Conservation (phyloP, 768 basidiomycete species). For the Agaricus subrufescens region DNA sequence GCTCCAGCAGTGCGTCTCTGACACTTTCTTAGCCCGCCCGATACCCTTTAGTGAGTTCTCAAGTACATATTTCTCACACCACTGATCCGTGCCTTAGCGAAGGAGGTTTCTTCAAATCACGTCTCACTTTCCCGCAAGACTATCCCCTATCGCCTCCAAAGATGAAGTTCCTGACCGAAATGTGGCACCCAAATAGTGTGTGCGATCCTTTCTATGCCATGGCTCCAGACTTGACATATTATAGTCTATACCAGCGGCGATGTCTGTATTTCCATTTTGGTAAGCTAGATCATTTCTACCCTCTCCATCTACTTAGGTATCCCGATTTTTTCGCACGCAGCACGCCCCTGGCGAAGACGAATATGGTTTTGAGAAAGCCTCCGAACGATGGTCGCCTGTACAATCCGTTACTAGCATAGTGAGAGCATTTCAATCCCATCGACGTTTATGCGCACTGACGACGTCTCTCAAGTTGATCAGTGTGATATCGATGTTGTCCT, state of each 20-base stretch:
- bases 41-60: slow-evolving; percentile 82
- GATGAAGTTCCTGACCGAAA: slow-evolving; percentile 92
- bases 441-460: not conserved
- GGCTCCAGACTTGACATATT: slow-evolving; percentile 8
- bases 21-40: slow-evolving; percentile 60
- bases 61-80: not conserved
- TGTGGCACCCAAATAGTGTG: slow-evolving; percentile 98
- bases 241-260: slow-evolving; percentile 89
- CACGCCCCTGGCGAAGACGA: slow-evolving; percentile 96
- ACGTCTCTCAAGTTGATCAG: slow-evolving; percentile 67
- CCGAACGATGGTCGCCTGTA: slow-evolving; percentile 96
- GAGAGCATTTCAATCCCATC: slow-evolving; percentile 15
- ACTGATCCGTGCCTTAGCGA: slow-evolving; percentile 51
- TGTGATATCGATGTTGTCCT: slow-evolving; percentile 93
- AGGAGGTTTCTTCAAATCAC: slow-evolving; percentile 93
- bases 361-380: slow-evolving; percentile 94
- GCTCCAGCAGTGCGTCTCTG: not conserved
- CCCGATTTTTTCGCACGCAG: slow-evolving; percentile 32
- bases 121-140: slow-evolving; percentile 84
- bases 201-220: slow-evolving; percentile 9
- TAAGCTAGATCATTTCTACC: slow-evolving; percentile 25
- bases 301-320: not conserved
- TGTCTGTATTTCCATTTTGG: slow-evolving; percentile 96
- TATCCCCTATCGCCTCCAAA: slow-evolving; percentile 90
- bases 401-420: slow-evolving; percentile 95